Percentiles rank a stretch among this genome's conserved stretches.
phyloP scores from a whole-genome alignment of 257 asterid species.

The Rhazya stricta region DNA sequence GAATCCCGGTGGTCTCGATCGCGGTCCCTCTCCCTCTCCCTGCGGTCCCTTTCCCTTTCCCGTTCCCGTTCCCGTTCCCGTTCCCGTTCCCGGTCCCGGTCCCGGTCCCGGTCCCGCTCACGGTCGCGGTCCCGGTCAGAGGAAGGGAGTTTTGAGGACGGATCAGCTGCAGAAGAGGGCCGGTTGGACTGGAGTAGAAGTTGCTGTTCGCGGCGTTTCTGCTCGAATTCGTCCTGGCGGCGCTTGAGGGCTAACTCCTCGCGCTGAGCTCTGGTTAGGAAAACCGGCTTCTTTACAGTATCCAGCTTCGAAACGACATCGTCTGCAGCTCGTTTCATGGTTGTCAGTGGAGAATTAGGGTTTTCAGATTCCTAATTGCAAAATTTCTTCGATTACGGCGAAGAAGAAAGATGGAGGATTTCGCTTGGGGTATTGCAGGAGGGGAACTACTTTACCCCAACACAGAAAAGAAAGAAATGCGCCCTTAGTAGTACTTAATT shows the following conservation, averaged over 20 bases:
- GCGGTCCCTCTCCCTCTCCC: conserved; percentile 39
- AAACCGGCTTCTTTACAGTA: conserved; percentile 51
- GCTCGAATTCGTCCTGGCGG: conserved; percentile 58
- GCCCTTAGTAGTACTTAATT: too few species aligned
- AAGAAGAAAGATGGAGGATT: not conserved
- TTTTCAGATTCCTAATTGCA: not conserved
- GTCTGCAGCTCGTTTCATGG: conserved; percentile 32
- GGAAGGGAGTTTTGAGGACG: conserved; percentile 24
- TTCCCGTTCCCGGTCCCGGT: conserved; percentile 1
- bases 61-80: conserved; percentile 15
- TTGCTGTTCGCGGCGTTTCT: conserved; percentile 40
- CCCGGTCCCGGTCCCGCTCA: conserved; percentile 29
- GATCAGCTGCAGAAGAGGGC: conserved; percentile 18
- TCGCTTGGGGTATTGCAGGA: conserved; percentile 10
- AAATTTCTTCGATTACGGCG: not conserved
- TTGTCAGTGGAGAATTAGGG: conserved; percentile 1
- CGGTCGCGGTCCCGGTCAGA: conserved; percentile 44
- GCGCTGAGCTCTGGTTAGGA: conserved; percentile 69
- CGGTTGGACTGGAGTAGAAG: conserved; percentile 29
- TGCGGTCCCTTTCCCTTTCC: conserved; percentile 18
- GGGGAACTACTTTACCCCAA: not conserved
- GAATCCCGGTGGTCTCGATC: conserved; percentile 21
- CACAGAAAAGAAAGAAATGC: not conserved
- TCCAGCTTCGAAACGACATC: conserved; percentile 26
- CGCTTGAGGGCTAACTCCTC: conserved; percentile 58